Base-by-base conservation (phyloP, 352 stramenopile genomes). In the Bremia lactucae region DNA sequence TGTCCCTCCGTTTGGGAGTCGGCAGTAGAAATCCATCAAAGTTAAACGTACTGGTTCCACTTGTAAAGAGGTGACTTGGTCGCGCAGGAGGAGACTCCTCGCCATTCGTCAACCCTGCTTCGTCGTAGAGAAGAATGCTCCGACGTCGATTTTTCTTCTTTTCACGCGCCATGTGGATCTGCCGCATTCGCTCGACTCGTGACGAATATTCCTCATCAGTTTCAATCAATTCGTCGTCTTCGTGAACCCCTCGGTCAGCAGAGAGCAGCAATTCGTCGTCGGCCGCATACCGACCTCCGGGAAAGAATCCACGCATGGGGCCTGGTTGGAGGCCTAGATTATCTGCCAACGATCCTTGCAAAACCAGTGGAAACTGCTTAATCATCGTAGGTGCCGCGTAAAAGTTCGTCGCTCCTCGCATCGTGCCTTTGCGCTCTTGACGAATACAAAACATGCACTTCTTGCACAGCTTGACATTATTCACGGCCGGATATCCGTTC, bases 401-500 rank as follows among this genome's bases (percentile, higher is more conserved):
- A 59, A 72, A 75, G 37, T 74, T 68, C 4, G 44, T 57, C 0
- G 65, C 55, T 1, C 68, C 65, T 11, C 56, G 45, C 52, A 72
- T 62, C 29, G 62, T 72, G 2, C 64, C 68, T 38, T 82, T 80
- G 22, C 73, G 73, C 31, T 87, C 71, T 20, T 78, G 67, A 3
- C 69, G 67, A 35, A 83, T 68, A 28, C 41, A 58, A 42, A 76
- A 84, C 44, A 87, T 70, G 56, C 74, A 87, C 38, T 87, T 87
- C 45, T 83, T 77, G 56, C 74, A 87, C 24, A 87, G 60, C 51
- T 83, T 84, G 19, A 84, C 67, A 36, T 61, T 55, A 43, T 81
- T 77, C 29, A 83, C 71, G 29, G 71, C 68, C 6, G 70, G 64
- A 48, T 81, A 74, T 36, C 65, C 65, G 14, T 74, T 68, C 2